These are phyloP conservation scores for Verbena officinalis DNA, from an alignment of 257 asterid genomes.

Conservation along the genomic window DNA sequence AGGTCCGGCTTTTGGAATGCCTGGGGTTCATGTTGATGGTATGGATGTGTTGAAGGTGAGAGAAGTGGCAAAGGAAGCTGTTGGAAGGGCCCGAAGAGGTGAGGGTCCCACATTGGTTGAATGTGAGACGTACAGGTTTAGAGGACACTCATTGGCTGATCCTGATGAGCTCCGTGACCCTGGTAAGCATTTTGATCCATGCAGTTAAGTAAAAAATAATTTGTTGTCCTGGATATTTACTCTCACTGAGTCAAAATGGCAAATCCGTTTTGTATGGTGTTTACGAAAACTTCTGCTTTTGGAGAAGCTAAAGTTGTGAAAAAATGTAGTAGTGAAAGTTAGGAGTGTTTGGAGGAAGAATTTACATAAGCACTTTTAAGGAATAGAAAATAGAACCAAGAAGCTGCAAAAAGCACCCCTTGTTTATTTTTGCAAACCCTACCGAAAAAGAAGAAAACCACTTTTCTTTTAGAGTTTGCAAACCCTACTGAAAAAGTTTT, in stretches of 20 bases:
- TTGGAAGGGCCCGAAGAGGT: conserved; percentile 89
- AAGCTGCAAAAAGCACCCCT: no score
- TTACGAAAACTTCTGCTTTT: no score
- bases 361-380: no score
- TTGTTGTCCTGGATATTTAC: background rate
- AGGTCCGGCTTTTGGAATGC: conserved; percentile 99
- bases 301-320: no score
- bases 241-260: background rate
- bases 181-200: conserved; percentile 48
- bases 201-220: background rate
- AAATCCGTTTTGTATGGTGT: background rate
- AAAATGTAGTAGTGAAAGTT: no score
- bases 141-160: conserved; percentile 99
- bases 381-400: no score
- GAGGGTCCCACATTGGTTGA: conserved; percentile 96
- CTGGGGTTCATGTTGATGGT: conserved; percentile 96
- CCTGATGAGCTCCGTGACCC: conserved; percentile 99
- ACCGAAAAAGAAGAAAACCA: no score
- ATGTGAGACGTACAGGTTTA: conserved; percentile 93
- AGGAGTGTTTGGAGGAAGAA: no score
- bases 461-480: no score
- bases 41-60: conserved; percentile 98
- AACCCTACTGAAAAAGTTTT: no score
- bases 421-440: no score
- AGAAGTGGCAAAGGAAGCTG: conserved; percentile 93